A percentile compares a stretch with the other conserved stretches of the same genome.
phyloP scores from a whole-genome alignment of 129 eudicot species.

The Ambrosia trifida region DNA sequence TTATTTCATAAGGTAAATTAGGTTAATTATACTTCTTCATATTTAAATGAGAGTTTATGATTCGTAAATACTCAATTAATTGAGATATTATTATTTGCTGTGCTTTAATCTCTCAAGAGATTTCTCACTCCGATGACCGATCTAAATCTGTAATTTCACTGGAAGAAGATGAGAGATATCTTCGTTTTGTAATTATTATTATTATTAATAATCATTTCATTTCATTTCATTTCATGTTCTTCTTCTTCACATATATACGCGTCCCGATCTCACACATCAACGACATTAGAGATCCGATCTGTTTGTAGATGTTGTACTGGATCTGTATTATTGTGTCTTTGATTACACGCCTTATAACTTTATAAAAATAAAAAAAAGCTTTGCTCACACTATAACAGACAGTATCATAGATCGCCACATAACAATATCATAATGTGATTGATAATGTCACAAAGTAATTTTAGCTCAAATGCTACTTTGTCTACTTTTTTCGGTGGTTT shows the following conservation, averaged over 20 bases:
- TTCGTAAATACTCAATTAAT: neutral
- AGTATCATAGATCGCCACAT: too few species aligned
- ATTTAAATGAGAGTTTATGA: neutral
- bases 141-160: constrained; percentile 4
- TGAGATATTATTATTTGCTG: constrained; percentile 1
- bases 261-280: constrained; percentile 8
- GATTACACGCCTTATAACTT: constrained; percentile 4
- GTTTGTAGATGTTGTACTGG: constrained; percentile 13
- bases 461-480: too few species aligned
- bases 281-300: neutral
- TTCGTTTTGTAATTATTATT: neutral
- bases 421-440: too few species aligned
- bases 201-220: too few species aligned
- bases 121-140: constrained; percentile 13
- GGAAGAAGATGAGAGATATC: neutral
- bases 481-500: too few species aligned
- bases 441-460: too few species aligned
- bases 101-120: neutral
- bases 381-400: neutral
- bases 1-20: neutral
- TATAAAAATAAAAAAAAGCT: neutral
- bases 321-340: constrained; percentile 16
- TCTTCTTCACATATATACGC: neutral
- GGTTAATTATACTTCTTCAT: neutral
- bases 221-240: neutral